These are phyloP conservation scores for Phaeodactylum tricornutum DNA, from an alignment of 108 stramenopile species.

Conservation along the genomic window DNA sequence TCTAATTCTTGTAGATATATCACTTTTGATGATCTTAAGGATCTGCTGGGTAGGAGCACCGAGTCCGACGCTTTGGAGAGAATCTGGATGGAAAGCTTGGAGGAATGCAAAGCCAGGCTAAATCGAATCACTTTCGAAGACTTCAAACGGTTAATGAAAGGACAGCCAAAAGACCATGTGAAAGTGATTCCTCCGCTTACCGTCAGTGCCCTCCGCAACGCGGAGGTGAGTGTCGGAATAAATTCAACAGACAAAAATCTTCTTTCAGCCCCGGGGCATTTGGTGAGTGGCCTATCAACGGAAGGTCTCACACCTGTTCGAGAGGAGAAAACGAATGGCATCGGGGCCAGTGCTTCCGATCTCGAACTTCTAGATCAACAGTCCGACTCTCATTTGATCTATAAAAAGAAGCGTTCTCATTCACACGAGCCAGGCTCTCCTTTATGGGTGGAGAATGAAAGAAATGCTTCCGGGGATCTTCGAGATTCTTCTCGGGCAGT, in stretches of 20 bases:
- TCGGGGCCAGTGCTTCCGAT: background rate
- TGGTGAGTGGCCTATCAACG: background rate
- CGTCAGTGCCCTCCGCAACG: background rate
- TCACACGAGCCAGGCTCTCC: background rate
- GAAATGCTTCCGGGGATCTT: background rate
- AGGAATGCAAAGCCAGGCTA: conserved; percentile 12
- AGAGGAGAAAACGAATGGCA: background rate
- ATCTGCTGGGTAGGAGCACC: conserved; percentile 50
- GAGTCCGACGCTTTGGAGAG: conserved; percentile 31
- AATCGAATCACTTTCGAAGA: conserved; percentile 36
- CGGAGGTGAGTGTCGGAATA: background rate
- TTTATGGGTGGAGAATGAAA: background rate
- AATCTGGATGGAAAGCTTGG: conserved; percentile 42
- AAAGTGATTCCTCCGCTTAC: too few relatives aligned
- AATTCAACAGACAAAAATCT: background rate
- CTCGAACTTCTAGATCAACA: too few relatives aligned
- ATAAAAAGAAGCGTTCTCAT: conserved; percentile 3
- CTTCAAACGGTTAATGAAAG: conserved; percentile 52
- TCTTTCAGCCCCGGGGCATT: background rate
- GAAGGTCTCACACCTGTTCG: background rate
- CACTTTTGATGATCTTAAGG: conserved; percentile 60
- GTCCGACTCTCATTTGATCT: too few relatives aligned
- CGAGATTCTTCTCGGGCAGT: background rate
- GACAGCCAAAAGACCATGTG: conserved; percentile 23
- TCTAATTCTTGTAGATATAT: conserved; percentile 34